Evolutionary conservation across 441 rosid genomes (phyloP).

Genomic region (Melastoma candidum): DNA sequence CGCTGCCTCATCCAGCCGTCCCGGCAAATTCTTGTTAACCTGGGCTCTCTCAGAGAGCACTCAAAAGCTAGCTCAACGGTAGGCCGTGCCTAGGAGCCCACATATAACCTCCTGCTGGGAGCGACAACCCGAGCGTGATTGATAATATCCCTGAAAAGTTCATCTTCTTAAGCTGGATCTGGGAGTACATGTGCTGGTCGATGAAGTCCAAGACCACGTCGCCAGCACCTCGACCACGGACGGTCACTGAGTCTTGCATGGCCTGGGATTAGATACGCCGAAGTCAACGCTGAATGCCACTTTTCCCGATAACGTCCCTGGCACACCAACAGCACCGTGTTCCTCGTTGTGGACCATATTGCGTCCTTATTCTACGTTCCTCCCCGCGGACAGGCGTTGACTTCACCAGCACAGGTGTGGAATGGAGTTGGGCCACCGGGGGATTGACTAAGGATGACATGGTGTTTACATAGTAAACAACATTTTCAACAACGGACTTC

Average conservation of each 20-base stretch:
- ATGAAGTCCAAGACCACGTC: slow-evolving; percentile 56
- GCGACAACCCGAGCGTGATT: slow-evolving; percentile 63
- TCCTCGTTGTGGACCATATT: slow-evolving; percentile 86
- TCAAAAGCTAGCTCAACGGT: slow-evolving; percentile 32
- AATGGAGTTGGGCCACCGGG: too few species aligned
- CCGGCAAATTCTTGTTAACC: slow-evolving; percentile 43
- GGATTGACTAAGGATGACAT: too few species aligned
- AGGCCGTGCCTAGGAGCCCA: too few species aligned
- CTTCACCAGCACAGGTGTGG: background rate
- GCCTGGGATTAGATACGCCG: slow-evolving; percentile 49
- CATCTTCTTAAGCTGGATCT: slow-evolving; percentile 81
- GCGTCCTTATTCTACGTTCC: slow-evolving; percentile 38
- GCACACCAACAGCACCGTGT: slow-evolving; percentile 73
- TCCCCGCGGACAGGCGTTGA: too few species aligned
- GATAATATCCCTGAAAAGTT: slow-evolving; percentile 82
- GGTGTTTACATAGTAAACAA: too few species aligned
- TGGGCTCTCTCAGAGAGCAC: slow-evolving; percentile 4
- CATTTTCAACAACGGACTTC: too few species aligned
- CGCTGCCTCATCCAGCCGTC: slow-evolving; percentile 55
- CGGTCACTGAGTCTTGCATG: slow-evolving; percentile 13
- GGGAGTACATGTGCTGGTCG: slow-evolving; percentile 82
- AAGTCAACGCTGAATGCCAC: slow-evolving; percentile 90
- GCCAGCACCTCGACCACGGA: slow-evolving; percentile 12
- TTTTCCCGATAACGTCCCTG: slow-evolving; percentile 80
- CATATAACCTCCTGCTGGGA: slow-evolving; percentile 47